Percentiles rank a stretch among this genome's conserved stretches.
phyloP scores from a whole-genome alignment of 768 basidiomycete genomes.

The Naganishia randhawae region DNA sequence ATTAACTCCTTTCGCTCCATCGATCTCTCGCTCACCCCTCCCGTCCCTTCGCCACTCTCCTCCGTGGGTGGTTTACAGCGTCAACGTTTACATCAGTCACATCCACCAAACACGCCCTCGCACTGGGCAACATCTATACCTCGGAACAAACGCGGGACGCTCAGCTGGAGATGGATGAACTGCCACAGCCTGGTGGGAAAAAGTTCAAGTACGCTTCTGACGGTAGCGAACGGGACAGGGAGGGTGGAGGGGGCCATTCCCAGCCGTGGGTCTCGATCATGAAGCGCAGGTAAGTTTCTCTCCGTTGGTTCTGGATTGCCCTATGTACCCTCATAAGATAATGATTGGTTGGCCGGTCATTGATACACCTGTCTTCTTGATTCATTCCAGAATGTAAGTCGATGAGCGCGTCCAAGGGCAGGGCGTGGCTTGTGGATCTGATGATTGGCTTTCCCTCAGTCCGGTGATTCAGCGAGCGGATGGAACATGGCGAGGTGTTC shows the following conservation, averaged over 20 bases:
- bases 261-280: constrained; percentile 63
- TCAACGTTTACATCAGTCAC: constrained; percentile 93
- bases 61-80: constrained; percentile 54
- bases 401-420: background rate
- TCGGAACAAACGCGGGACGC: constrained; percentile 61
- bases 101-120: constrained; percentile 75
- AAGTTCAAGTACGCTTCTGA: background rate
- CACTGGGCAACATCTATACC: constrained; percentile 69
- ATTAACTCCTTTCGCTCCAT: background rate
- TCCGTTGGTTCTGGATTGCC: background rate
- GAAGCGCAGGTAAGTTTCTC: constrained; percentile 48
- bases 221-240: constrained; percentile 2
- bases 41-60: background rate
- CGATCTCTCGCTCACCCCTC: too few relatives aligned
- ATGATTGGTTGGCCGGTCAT: background rate
- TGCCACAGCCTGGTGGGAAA: constrained; percentile 35
- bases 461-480: constrained; percentile 70
- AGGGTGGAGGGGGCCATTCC: constrained; percentile 35
- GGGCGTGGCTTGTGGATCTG: too few relatives aligned
- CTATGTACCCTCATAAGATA: background rate
- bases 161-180: constrained; percentile 52
- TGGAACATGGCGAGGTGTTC: constrained; percentile 78
- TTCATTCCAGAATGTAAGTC: constrained; percentile 7
- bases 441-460: too few relatives aligned
- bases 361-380: background rate